Conservation (phyloP, 768 basidiomycete genomes). For the Hericium erinaceus region DNA sequence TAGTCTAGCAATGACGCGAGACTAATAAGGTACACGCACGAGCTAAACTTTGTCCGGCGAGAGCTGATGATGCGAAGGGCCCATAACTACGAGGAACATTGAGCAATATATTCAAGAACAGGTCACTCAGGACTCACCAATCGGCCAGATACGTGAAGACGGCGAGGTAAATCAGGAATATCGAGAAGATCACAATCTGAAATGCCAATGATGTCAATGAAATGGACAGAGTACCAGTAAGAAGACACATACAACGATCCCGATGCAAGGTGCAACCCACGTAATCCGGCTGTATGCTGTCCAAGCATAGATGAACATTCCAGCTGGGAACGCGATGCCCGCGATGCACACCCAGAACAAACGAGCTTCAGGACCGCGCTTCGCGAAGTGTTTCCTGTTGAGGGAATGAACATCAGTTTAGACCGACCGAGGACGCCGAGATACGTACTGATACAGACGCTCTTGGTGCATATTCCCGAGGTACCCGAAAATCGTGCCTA, state of each 20-base stretch:
- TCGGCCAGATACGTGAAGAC: slow-evolving; percentile 42
- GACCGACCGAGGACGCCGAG: not conserved
- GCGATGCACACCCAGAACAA: slow-evolving; percentile 49
- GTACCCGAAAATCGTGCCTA: slow-evolving; percentile 32
- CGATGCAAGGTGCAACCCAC: slow-evolving; percentile 56
- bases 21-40: slow-evolving; percentile 21
- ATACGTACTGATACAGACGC: slow-evolving; percentile 18
- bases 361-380: slow-evolving; percentile 46
- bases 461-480: slow-evolving; percentile 25
- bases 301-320: slow-evolving; percentile 73
- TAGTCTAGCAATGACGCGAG: not conserved
- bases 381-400: slow-evolving; percentile 18
- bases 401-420: not conserved
- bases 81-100: slow-evolving; percentile 23
- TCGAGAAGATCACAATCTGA: slow-evolving; percentile 30
- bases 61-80: slow-evolving; percentile 42
- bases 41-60: slow-evolving; percentile 41
- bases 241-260: slow-evolving; percentile 26
- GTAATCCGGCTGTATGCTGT: slow-evolving; percentile 42
- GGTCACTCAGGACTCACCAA: slow-evolving; percentile 24
- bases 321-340: slow-evolving; percentile 41
- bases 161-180: slow-evolving; percentile 35
- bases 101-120: no score
- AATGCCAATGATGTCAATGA: not conserved
- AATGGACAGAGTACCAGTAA: not conserved